Evolutionary conservation across 192 early-diverging fungal species (phyloP).

Genomic region (Ambispora gerdemannii): DNA sequence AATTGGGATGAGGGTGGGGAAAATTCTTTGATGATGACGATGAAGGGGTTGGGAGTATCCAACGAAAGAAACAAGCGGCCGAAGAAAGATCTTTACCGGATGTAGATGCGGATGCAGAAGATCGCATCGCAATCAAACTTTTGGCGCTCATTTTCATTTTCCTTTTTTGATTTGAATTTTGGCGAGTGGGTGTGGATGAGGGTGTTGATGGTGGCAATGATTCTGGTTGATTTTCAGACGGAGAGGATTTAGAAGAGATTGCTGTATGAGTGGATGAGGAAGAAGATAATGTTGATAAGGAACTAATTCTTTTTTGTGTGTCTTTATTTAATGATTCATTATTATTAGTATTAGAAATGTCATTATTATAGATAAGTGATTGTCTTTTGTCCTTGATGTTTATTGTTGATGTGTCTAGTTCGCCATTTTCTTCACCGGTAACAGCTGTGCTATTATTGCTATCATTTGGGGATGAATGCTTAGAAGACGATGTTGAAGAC

Average conservation of each 20-base stretch:
- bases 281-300: background rate
- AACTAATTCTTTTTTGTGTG: no score
- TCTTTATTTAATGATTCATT: no score
- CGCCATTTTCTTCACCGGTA: background rate
- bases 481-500: background rate
- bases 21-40: background rate
- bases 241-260: background rate
- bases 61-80: slow-evolving; percentile 6
- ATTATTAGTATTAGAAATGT: no score
- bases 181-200: background rate
- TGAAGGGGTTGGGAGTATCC: slow-evolving; percentile 2
- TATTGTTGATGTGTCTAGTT: background rate
- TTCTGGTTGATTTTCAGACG: no score
- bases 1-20: no score
- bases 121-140: background rate
- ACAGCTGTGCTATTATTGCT: background rate
- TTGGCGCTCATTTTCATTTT: background rate
- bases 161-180: background rate
- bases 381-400: background rate
- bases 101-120: background rate
- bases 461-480: no score
- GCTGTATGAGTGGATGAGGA: background rate
- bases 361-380: no score
- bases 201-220: background rate
- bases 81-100: slow-evolving; percentile 19